Base-by-base conservation (phyloP, 495 filamentous ascomycete genomes). In the Neurospora sp. region DNA sequence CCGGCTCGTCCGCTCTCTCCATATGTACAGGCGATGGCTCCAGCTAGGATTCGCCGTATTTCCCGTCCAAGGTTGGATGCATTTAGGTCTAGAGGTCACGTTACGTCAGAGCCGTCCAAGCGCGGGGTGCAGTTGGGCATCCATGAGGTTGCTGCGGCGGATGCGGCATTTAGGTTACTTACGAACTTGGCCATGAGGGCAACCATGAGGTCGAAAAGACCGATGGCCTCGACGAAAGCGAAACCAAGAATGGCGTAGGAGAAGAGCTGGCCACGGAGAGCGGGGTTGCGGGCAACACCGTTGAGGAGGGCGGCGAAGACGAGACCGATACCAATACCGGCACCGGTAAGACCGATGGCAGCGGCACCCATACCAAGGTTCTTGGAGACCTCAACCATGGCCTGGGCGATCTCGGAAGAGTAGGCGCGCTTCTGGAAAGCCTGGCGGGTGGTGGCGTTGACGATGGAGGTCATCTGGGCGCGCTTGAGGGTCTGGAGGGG, bases 181-280 rank as follows among this genome's bases (percentile, higher is more conserved):
- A 88, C 86, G 84, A 87, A 88, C 88, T 92, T 92, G 89, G 89
- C 89, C 91, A 93, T 93, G 86, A 93, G 91, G 84, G 92, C 91
- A 91, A 94, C 89, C 92, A 95, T 95, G 79, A 95, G 90, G 81
- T 93, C 91, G 91, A 95, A 94, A 80, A 96, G 90, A 89, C 92
- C 93, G 77, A 93, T 96, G 87, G 93, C 93, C 84, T 96, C 93
- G 82, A 93, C 92, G 90, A 96, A 96, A 79, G 93, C 92, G 84
- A 96, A 96, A 85, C 92, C 92, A 80, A 96, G 85, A 91, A 96
- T 94, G 88, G 93, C 92, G 86, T 96, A 94, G 75, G 91, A 89
- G 91, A 96, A 96, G 78, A 96, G 91, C 87, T 94, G 92, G 80
- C 91, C 92, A 85, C 92, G 90, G 87, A 96, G 90, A 78, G 90